Base-by-base conservation (phyloP, 495 filamentous ascomycete species). In the Xylaria grammica region DNA sequence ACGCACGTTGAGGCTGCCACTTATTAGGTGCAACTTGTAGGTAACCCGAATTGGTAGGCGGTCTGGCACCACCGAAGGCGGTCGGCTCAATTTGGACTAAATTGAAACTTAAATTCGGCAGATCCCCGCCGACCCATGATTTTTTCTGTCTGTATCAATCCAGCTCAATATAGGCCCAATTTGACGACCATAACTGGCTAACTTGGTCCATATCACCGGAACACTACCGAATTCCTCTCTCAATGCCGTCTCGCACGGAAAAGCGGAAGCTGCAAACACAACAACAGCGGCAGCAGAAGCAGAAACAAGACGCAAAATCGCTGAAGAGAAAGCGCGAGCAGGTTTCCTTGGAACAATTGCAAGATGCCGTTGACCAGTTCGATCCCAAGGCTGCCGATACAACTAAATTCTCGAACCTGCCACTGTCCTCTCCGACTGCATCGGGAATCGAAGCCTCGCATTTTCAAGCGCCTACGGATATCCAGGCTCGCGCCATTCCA, bases 401-500 rank as follows among this genome's bases (percentile, higher is more conserved):
- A 34, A 77, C 77, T 69, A 86, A 77, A 66, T 97, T 97, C 75
- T 82, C 88, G 66, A 87, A 94, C 66, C 82, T 99, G 1, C 96
- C 95, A 30, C 84, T 99, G 58, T 97, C 94, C 44, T 84, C 88
- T 62, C 85, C 91, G n/a, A 98, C 95, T 2, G 79, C 87, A 9
- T 82, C 81, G 10, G 95, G 96, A 26, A 85, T 99, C 34, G 82
- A 92, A 61, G 83, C 90, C n/a, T 91, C 90, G 7, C 92, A 97
- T 73, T 99, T 91, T 82, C 91, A 93, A 73, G 87, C 85, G 17
- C 81, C 97, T 54, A 99, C 96, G 42, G 93, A 96, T 64, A 93
- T 99, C 68, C 95, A 99, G 76, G 86, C 87, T 38, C 89, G 88
- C 75, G 92, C 93, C 20, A 90, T 99, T 68, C 91, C 89, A 7